phyloP scores from a whole-genome alignment of 2,329 filamentous ascomycete species.

The Fulvia fulva region DNA sequence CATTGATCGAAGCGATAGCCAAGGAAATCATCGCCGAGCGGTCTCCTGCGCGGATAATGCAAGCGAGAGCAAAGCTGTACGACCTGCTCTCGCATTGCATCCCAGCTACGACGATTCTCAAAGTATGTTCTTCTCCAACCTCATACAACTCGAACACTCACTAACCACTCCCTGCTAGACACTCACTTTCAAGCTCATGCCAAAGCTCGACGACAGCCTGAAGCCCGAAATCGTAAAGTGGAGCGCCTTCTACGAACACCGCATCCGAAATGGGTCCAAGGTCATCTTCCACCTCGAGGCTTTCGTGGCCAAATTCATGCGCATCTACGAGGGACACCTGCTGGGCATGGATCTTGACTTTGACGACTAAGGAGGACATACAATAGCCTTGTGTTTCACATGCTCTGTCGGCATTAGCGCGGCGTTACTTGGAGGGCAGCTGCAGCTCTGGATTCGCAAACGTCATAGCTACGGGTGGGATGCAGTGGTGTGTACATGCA shows the following conservation, averaged over 20 bases:
- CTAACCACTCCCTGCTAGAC: conserved; percentile 46
- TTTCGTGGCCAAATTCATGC: conserved; percentile 98
- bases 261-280: conserved; percentile 82
- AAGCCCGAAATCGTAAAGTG: conserved; percentile 92
- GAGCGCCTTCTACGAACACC: conserved; percentile 96
- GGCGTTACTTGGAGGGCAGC: conserved; percentile 22
- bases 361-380: conserved; percentile 29
- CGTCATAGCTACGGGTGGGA: background rate
- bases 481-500: background rate
- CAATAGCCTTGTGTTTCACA: conserved; percentile 3
- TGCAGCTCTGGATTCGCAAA: background rate
- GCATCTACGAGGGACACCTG: conserved; percentile 75
- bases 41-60: conserved; percentile 80
- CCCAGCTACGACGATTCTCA: conserved; percentile 87
- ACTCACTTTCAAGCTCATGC: conserved; percentile 86
- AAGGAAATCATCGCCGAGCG: conserved; percentile 90
- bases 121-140: conserved; percentile 47
- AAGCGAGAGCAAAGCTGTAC: conserved; percentile 91
- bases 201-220: conserved; percentile 78
- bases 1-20: conserved; percentile 82
- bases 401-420: conserved; percentile 24
- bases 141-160: background rate
- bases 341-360: conserved; percentile 74
- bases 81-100: conserved; percentile 97
- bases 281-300: conserved; percentile 97